A percentile compares a stretch with the other conserved stretches of the same genome.
Evolutionary conservation across 2,329 filamentous ascomycete genomes (phyloP).

Genomic region (Cercospora sp.): DNA sequence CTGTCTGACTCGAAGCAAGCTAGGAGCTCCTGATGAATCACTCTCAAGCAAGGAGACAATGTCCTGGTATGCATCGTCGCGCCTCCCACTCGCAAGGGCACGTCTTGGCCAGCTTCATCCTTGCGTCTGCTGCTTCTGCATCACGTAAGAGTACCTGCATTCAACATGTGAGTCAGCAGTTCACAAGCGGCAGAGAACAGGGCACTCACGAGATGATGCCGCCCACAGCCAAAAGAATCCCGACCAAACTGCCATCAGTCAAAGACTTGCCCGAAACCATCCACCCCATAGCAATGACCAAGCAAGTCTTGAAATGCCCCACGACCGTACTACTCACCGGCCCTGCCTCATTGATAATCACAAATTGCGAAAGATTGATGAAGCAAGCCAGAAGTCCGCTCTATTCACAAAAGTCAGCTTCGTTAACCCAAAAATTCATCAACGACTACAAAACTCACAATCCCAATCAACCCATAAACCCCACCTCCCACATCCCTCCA

Average conservation of each 20-base stretch:
- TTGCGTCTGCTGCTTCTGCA: conserved; percentile 18
- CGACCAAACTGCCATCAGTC: conserved; percentile 33
- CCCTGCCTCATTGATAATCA: conserved; percentile 39
- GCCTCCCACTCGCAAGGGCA: neutral
- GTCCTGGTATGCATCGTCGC: neutral
- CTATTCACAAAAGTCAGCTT: conserved; percentile 41
- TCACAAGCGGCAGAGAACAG: neutral
- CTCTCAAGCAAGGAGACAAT: neutral
- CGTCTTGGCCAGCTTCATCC: conserved; percentile 12
- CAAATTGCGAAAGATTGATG: conserved; percentile 54
- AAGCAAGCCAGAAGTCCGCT: conserved; percentile 64
- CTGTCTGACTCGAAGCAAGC: neutral
- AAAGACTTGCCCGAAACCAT: conserved; percentile 30
- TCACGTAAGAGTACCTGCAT: conserved; percentile 26
- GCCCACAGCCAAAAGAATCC: conserved; percentile 36
- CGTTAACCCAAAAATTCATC: too few relatives aligned
- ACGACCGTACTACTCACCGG: conserved; percentile 40
- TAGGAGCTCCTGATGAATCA: neutral
- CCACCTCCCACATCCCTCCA: conserved; percentile 52
- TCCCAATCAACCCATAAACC: conserved; percentile 51
- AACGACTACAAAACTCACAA: too few relatives aligned
- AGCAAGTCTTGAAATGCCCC: conserved; percentile 40
- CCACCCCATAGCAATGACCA: conserved; percentile 39
- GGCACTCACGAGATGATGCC: conserved; percentile 36
- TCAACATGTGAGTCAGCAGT: conserved; percentile 6